Evolutionary conservation across 768 basidiomycete genomes (phyloP).

Genomic region (Ramaria sp.): DNA sequence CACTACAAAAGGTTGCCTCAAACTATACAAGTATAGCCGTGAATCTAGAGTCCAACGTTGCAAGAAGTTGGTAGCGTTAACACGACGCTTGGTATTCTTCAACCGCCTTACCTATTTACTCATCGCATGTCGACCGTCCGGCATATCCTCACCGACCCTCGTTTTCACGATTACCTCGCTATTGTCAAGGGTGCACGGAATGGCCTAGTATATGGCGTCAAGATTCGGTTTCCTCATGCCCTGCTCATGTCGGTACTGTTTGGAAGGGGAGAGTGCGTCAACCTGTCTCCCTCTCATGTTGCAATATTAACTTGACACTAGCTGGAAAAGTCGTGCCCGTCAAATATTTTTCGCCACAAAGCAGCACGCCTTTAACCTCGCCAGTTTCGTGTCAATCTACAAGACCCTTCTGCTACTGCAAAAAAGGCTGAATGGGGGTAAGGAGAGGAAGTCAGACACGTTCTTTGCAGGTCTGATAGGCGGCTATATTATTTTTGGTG

Average conservation of each 20-base stretch:
- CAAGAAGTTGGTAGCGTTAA: too few relatives aligned
- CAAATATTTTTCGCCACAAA: conserved; percentile 77
- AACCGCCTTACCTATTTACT: too few relatives aligned
- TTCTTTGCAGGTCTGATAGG: conserved; percentile 90
- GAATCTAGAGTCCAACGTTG: too few relatives aligned
- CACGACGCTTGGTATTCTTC: too few relatives aligned
- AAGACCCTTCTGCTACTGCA: conserved; percentile 80
- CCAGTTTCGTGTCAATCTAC: conserved; percentile 91
- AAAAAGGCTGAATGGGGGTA: conserved; percentile 70
- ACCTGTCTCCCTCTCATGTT: not conserved
- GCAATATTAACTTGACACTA: conserved; percentile 21
- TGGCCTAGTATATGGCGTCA: conserved; percentile 82
- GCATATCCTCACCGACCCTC: conserved; percentile 49
- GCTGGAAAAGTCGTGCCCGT: conserved; percentile 58
- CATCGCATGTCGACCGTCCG: conserved; percentile 18
- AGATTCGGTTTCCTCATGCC: conserved; percentile 92
- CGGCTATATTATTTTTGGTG: conserved; percentile 82
- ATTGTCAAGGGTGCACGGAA: conserved; percentile 92
- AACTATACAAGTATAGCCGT: too few relatives aligned
- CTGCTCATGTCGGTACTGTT: conserved; percentile 94
- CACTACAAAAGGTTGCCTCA: too few relatives aligned
- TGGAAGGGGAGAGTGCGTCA: conserved; percentile 77
- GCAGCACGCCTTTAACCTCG: conserved; percentile 85
- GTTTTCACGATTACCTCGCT: conserved; percentile 81
- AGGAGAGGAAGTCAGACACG: conserved; percentile 71